A percentile compares a stretch with the other conserved stretches of the same genome.
These are phyloP conservation scores for Ogataea minuta DNA, from an alignment of 805 yeast genomes.

Conservation along the genomic window DNA sequence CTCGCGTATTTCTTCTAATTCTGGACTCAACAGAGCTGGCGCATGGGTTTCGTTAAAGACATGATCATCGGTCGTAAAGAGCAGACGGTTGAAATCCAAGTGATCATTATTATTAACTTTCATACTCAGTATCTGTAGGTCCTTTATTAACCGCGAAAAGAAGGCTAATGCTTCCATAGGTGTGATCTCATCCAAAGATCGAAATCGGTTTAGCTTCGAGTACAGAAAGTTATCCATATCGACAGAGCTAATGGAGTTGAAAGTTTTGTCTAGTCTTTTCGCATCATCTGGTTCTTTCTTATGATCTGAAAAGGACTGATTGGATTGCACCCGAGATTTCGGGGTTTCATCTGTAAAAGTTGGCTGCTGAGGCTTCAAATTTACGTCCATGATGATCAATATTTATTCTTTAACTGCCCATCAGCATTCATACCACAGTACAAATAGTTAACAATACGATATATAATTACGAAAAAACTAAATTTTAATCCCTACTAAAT, in stretches of 20 bases:
- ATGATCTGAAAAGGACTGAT: too few species aligned
- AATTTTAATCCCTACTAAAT: too few species aligned
- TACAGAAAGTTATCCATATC: conserved; percentile 36
- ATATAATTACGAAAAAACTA: too few species aligned
- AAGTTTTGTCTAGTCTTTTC: too few species aligned
- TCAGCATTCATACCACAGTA: too few species aligned
- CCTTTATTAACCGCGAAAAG: conserved; percentile 26
- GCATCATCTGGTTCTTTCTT: too few species aligned
- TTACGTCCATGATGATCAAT: conserved; percentile 20
- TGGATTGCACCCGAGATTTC: too few species aligned
- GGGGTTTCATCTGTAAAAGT: conserved; percentile 21
- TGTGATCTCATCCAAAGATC: conserved; percentile 21
- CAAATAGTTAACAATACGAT: too few species aligned
- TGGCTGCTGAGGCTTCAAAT: conserved; percentile 24
- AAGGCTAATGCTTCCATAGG: conserved; percentile 32
- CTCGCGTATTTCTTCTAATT: conserved; percentile 1
- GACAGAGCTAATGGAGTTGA: conserved; percentile 7
- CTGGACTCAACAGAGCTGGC: conserved; percentile 13
- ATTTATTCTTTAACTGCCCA: too few species aligned
- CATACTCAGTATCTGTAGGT: conserved; percentile 23
- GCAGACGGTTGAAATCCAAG: conserved; percentile 14
- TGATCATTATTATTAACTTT: conserved; percentile 8
- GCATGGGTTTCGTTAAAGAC: neutral
- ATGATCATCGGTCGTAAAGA: conserved; percentile 15
- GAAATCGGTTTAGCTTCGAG: conserved; percentile 20